These are phyloP conservation scores for Plasmopara halstedii DNA, from an alignment of 352 stramenopile species.

Conservation along the genomic window DNA sequence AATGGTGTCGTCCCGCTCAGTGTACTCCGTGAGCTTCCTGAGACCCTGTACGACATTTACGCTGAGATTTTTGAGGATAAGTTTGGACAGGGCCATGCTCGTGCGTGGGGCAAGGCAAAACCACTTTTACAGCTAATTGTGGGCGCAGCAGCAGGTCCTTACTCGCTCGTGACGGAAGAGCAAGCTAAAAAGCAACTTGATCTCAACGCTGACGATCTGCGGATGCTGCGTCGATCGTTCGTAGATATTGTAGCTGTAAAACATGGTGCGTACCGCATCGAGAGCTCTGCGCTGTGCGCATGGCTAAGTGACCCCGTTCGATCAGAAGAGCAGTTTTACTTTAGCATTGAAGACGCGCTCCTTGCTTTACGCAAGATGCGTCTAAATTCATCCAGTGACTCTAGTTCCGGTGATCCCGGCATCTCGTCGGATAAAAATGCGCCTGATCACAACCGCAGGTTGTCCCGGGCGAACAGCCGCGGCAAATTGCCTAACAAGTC, in stretches of 20 bases:
- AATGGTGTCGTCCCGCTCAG: slow-evolving; percentile 46
- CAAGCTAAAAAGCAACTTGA: slow-evolving; percentile 53
- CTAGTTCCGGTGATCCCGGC: slow-evolving; percentile 10
- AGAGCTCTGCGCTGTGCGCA: slow-evolving; percentile 57
- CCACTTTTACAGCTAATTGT: slow-evolving; percentile 69
- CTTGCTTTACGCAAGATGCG: slow-evolving; percentile 37
- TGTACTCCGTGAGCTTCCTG: slow-evolving; percentile 62
- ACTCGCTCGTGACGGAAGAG: slow-evolving; percentile 61
- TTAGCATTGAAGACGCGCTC: slow-evolving; percentile 44
- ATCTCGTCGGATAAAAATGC: slow-evolving; percentile 20
- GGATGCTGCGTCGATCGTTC: slow-evolving; percentile 64
- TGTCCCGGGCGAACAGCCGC: slow-evolving; percentile 10
- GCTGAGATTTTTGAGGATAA: slow-evolving; percentile 85
- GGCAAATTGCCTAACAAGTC: slow-evolving; percentile 13
- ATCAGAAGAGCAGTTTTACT: slow-evolving; percentile 53
- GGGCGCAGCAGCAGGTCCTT: slow-evolving; percentile 54
- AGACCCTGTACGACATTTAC: slow-evolving; percentile 79
- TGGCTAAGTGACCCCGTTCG: slow-evolving; percentile 57
- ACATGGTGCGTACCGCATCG: slow-evolving; percentile 62
- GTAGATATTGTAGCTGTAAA: slow-evolving; percentile 62
- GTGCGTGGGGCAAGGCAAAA: slow-evolving; percentile 70
- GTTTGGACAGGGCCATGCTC: slow-evolving; percentile 65
- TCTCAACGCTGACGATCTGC: slow-evolving; percentile 52
- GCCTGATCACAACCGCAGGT: neutral
- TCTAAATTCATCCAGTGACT: slow-evolving; percentile 6